Evolutionary conservation across 192 early-diverging fungal genomes (phyloP).

Genomic region (Geranomyces michiganensis): DNA sequence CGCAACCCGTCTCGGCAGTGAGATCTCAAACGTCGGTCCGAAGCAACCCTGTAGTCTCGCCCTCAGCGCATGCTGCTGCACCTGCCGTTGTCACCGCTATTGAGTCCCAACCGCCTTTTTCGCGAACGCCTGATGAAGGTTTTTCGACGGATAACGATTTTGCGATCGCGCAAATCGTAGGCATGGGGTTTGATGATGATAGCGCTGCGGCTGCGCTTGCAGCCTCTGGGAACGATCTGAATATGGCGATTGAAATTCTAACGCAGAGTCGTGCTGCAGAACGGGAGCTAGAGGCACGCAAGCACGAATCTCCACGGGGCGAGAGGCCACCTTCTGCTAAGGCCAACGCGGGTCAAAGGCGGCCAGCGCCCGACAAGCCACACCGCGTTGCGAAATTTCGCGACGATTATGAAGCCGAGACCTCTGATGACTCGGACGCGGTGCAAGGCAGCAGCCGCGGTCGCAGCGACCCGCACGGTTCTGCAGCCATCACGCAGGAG

Average conservation of each 20-base stretch:
- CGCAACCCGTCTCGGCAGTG: constrained; percentile 21
- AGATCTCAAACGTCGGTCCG: background rate
- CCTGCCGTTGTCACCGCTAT: too few relatives aligned
- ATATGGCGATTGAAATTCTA: constrained; percentile 53
- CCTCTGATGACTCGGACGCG: background rate
- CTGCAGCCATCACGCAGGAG: constrained; percentile 27
- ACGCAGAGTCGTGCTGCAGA: constrained; percentile 37
- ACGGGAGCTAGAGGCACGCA: background rate
- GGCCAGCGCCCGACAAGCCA: background rate
- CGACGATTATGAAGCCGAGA: constrained; percentile 18
- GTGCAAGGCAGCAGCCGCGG: background rate
- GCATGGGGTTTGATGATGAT: constrained; percentile 77
- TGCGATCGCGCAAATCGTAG: constrained; percentile 72
- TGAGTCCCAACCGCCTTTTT: too few relatives aligned
- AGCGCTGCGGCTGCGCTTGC: constrained; percentile 70
- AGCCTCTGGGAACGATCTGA: constrained; percentile 65
- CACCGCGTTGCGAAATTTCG: constrained; percentile 21
- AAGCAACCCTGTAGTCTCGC: background rate
- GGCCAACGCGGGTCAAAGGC: background rate
- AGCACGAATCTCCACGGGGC: background rate
- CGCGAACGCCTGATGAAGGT: background rate
- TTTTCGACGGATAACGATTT: constrained; percentile 35
- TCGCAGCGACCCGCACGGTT: background rate
- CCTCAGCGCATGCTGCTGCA: background rate
- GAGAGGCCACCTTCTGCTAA: background rate